Percentiles rank a stretch among this genome's conserved stretches.
Conservation (phyloP, 306 rosid genomes). For the Delonix regia region DNA sequence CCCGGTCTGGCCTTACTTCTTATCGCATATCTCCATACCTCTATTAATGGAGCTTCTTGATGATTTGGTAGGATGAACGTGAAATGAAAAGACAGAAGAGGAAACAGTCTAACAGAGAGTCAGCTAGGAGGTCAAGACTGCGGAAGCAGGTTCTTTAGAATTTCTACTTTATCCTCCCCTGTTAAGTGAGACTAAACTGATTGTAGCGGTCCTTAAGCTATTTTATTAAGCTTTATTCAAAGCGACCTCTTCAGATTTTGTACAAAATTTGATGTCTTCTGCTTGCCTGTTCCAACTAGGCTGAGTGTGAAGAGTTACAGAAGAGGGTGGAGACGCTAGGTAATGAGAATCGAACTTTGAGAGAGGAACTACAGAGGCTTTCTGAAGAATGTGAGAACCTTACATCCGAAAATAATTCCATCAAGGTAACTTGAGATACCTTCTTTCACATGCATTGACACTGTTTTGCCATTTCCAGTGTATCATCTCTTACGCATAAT, state of each 20-base stretch:
- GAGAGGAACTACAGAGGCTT: slow-evolving; percentile 84
- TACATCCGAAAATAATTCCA: slow-evolving; percentile 74
- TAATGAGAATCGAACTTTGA: slow-evolving; percentile 69
- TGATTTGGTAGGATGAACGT: slow-evolving; percentile 79
- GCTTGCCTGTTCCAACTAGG: slow-evolving; percentile 55
- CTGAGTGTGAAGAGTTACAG: slow-evolving; percentile 96
- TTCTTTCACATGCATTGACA: neutral
- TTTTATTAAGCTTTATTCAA: slow-evolving; percentile 12
- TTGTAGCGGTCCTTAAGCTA: neutral
- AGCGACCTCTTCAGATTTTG: slow-evolving; percentile 9
- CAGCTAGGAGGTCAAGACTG: slow-evolving; percentile 96
- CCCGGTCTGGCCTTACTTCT: neutral
- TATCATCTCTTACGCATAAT: neutral
- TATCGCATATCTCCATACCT: neutral
- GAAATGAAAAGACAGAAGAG: slow-evolving; percentile 95
- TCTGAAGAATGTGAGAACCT: slow-evolving; percentile 89
- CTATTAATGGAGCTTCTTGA: slow-evolving; percentile 22
- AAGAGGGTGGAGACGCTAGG: slow-evolving; percentile 77
- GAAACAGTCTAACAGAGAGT: slow-evolving; percentile 97
- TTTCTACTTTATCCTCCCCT: slow-evolving; percentile 6
- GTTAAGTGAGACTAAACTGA: neutral
- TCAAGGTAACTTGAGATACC: slow-evolving; percentile 59
- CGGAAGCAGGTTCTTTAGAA: slow-evolving; percentile 82
- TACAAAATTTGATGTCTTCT: slow-evolving; percentile 1
- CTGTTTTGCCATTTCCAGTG: neutral